Evolutionary conservation across 371 early-diverging fungal genomes (phyloP).

Genomic region (Lichtheimia ornata): DNA sequence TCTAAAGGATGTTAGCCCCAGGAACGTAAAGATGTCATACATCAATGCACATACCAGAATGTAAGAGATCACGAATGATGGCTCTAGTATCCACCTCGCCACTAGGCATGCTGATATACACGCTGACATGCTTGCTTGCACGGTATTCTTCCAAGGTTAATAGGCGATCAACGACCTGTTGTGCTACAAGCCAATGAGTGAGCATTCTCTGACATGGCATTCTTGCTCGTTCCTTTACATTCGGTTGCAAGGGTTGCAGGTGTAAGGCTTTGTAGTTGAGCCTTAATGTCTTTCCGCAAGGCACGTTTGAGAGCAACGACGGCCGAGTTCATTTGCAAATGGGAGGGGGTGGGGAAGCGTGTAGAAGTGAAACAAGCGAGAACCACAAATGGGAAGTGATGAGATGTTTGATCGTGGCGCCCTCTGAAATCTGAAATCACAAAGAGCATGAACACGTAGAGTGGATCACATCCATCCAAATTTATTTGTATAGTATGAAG

Average conservation of each 20-base stretch:
- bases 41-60: conserved; percentile 15
- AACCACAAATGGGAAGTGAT: too few relatives aligned
- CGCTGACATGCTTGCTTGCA: conserved; percentile 52
- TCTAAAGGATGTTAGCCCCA: conserved; percentile 25
- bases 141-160: conserved; percentile 47
- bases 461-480: too few relatives aligned
- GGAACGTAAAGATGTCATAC: background rate
- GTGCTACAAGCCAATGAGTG: conserved; percentile 30
- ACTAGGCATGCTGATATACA: conserved; percentile 67
- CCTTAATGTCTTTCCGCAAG: conserved; percentile 20
- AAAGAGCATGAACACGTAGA: too few relatives aligned
- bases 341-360: too few relatives aligned
- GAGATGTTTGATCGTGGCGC: too few relatives aligned
- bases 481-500: too few relatives aligned
- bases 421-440: too few relatives aligned
- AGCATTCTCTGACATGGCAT: background rate
- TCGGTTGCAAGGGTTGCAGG: conserved; percentile 4
- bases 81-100: conserved; percentile 61
- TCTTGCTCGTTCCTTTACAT: conserved; percentile 4
- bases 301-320: conserved; percentile 16
- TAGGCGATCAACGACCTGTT: conserved; percentile 49
- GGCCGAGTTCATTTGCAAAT: background rate
- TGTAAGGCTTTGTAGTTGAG: conserved; percentile 5
- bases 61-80: conserved; percentile 55
- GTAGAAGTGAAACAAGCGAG: too few relatives aligned